Evolutionary conservation across 257 asterid species (phyloP), one percentile per base, ranked within the genome.

Genomic region (Solanum acaule): DNA sequence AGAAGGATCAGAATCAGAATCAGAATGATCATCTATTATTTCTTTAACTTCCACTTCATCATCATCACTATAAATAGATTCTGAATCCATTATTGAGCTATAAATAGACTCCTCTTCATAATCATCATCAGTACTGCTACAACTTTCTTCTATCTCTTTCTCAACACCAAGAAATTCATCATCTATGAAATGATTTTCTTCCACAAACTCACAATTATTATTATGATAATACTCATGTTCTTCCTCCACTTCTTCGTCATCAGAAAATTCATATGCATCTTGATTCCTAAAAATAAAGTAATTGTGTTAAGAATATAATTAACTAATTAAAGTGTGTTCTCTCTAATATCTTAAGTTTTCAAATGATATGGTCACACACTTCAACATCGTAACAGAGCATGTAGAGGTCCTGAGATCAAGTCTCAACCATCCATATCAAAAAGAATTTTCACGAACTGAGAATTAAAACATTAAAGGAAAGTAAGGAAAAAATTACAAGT

Each of bases 181-280:
- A 71, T 85, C 31, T 23, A 40, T 42, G 33, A 86, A 29, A 86
- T 86, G n/a, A 71, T 70, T 34, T 68, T 72, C 70, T 3, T 86
- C 70, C 44, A 73, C 44, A 22, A 70, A 4, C 14, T 76, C 49
- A n/a, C 5, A 8, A 31, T 63, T 52, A 56, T 86, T 12, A 70
- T 86, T 20, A 29, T 42, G 25, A 68, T 70, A 89, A 70, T 90
- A 83, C 20, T 65, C 90, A 10, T 78, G 79, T 16, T 89, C 90
- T 22, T 90, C 93, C 46, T 92, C 89, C 82, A 61, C 88, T 61
- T 93, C 93, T 84, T 93, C 96, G 71, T 96, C 95, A 3, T 95
- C 96, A 0, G 96, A 93, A 84, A 92, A 94, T 29, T 93, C 98
- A 75, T 89, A 93, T 5, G 90, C 95, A 70, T 94, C 96, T 70